A percentile compares a stretch with the other conserved stretches of the same genome.
Evolutionary conservation across 805 yeast species (phyloP).

Genomic region (Candida tibetensis): DNA sequence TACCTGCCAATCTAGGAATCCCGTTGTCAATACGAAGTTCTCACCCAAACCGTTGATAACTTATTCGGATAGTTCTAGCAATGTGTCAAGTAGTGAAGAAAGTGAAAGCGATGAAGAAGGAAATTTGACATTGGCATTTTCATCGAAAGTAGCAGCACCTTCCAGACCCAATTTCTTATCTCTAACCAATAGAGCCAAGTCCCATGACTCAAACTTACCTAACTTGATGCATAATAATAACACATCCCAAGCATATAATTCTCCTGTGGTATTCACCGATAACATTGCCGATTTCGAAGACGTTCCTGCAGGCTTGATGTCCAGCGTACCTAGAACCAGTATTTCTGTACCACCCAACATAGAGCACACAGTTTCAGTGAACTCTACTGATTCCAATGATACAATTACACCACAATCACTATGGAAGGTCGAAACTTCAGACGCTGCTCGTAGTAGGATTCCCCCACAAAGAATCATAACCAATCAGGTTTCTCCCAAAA

Average conservation of each 20-base stretch:
- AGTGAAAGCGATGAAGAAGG: conserved; percentile 41
- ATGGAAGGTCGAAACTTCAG: neutral
- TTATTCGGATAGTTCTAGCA: conserved; percentile 7
- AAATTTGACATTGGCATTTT: conserved; percentile 44
- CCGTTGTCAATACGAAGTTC: neutral
- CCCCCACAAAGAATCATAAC: neutral
- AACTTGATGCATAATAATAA: conserved; percentile 16
- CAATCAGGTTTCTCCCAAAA: neutral
- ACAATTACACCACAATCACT: conserved; percentile 17
- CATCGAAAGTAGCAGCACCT: conserved; percentile 36
- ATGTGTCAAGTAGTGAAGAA: conserved; percentile 11
- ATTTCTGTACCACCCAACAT: conserved; percentile 14
- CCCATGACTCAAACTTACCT: conserved; percentile 43
- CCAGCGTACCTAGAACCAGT: conserved; percentile 26
- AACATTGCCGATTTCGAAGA: conserved; percentile 38
- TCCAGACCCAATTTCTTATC: conserved; percentile 34
- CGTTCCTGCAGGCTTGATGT: conserved; percentile 39
- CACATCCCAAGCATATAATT: conserved; percentile 14
- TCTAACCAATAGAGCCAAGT: conserved; percentile 34
- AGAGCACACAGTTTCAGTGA: conserved; percentile 14
- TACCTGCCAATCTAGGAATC: conserved; percentile 10
- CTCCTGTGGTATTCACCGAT: conserved; percentile 32
- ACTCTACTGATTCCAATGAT: conserved; percentile 15
- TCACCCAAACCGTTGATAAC: neutral
- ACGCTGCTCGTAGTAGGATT: too few relatives aligned